Conservation (phyloP, 179 eudicot genomes). For the Nepenthes alata region DNA sequence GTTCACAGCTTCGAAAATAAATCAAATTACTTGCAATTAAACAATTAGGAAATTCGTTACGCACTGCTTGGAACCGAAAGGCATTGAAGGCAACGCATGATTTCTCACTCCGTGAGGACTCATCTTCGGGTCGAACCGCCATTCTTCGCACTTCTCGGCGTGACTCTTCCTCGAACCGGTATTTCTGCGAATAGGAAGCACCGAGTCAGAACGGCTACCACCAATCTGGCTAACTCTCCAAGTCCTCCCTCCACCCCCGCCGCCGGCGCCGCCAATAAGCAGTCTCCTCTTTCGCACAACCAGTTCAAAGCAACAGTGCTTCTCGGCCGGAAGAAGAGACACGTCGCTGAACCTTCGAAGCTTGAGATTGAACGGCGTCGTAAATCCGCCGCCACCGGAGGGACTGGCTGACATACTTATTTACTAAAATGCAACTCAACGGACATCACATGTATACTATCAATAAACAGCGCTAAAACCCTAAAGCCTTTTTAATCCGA, state of each 20-base stretch:
- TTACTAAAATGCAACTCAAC: constrained; percentile 2
- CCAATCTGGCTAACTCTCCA: constrained; percentile 3
- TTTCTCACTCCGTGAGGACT: constrained; percentile 16
- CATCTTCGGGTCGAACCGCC: constrained; percentile 33
- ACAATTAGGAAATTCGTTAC: background rate
- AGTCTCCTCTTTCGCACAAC: constrained; percentile 2
- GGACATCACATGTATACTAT: background rate
- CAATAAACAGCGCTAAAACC: background rate
- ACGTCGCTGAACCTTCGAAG: constrained; percentile 10
- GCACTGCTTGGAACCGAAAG: constrained; percentile 46
- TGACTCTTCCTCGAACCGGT: constrained; percentile 4
- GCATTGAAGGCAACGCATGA: constrained; percentile 41
- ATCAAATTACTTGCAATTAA: too few species aligned
- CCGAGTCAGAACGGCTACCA: constrained; percentile 28
- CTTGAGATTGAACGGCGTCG: constrained; percentile 18
- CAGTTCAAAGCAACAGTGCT: constrained; percentile 8
- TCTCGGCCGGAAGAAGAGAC: constrained; percentile 1
- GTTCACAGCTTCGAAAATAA: too few species aligned
- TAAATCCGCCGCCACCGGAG: constrained; percentile 16
- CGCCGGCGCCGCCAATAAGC: constrained; percentile 4
- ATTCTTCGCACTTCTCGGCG: constrained; percentile 21
- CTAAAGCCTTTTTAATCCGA: background rate
- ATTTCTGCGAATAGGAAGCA: constrained; percentile 13
- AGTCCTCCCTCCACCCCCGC: constrained; percentile 2
- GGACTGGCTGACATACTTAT: constrained; percentile 22